Conservation (phyloP, 2,329 filamentous ascomycete species). For the Pseudofabraea citricarpa region DNA sequence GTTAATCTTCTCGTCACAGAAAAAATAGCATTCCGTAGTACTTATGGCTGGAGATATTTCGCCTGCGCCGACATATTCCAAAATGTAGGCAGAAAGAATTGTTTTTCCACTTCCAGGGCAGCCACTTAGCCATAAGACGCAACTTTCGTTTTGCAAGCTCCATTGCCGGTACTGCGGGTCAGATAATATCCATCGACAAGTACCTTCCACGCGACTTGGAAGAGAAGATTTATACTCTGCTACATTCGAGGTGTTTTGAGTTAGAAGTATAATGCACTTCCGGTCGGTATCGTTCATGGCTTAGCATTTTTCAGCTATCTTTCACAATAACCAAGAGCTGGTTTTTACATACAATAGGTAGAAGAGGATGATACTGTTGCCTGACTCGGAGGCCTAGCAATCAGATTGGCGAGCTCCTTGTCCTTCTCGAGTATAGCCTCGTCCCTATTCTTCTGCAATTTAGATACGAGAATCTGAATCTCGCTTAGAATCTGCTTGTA, state of each 20-base stretch:
- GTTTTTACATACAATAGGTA: constrained; percentile 11
- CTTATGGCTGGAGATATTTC: constrained; percentile 7
- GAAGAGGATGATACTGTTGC: constrained; percentile 6
- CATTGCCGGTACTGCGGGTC: constrained; percentile 27
- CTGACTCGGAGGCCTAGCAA: constrained; percentile 2
- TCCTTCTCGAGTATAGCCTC: not conserved
- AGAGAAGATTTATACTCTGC: constrained; percentile 26
- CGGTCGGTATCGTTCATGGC: constrained; percentile 29
- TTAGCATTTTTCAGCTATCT: constrained; percentile 13
- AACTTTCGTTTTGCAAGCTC: constrained; percentile 22
- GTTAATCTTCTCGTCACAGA: constrained; percentile 31
- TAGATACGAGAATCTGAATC: constrained; percentile 16
- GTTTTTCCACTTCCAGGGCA: constrained; percentile 34
- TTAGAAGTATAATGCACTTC: constrained; percentile 28
- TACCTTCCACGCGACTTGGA: constrained; percentile 27
- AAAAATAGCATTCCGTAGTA: constrained; percentile 25
- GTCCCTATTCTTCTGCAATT: constrained; percentile 1
- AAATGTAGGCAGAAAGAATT: constrained; percentile 29
- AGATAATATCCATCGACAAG: constrained; percentile 32
- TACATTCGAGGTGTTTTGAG: constrained; percentile 21
- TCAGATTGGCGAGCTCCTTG: not conserved
- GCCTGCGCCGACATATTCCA: constrained; percentile 21
- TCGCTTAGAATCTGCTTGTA: constrained; percentile 16
- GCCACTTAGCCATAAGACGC: constrained; percentile 32
- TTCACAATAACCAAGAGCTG: not conserved